These are phyloP conservation scores for Chamaecyparis obtusa DNA, from an alignment of 75 land plant species.

Conservation along the genomic window DNA sequence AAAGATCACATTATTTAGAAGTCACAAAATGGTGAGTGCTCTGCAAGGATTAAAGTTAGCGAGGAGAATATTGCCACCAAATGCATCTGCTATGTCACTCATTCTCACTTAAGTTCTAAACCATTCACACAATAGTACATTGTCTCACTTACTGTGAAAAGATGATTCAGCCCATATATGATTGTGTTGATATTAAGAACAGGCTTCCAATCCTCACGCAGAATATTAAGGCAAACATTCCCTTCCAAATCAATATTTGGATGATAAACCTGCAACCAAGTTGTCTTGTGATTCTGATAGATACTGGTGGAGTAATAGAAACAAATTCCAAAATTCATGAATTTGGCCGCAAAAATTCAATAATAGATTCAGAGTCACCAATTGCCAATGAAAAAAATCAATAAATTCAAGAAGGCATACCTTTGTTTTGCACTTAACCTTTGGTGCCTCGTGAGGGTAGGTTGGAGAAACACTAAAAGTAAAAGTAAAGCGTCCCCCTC, in stretches of 20 bases:
- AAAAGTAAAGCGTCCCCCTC: conserved; percentile 13
- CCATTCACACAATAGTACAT: background rate
- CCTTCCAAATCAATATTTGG: conserved; percentile 94
- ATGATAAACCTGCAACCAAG: conserved; percentile 66
- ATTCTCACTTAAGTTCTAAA: background rate
- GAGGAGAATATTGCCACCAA: background rate
- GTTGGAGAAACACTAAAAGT: conserved; percentile 43
- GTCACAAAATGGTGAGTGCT: background rate
- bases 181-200: conserved; percentile 80
- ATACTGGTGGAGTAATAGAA: background rate
- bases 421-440: conserved; percentile 61
- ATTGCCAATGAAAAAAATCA: background rate
- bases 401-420: conserved; percentile 13
- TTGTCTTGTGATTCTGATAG: background rate
- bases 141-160: conserved; percentile 57
- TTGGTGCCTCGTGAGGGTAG: conserved; percentile 60
- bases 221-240: conserved; percentile 86
- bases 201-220: conserved; percentile 90
- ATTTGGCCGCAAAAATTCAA: background rate
- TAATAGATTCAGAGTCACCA: background rate
- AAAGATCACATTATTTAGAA: background rate
- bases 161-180: conserved; percentile 73
- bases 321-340: background rate
- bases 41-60: background rate
- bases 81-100: background rate